Base-by-base conservation (phyloP, 352 stramenopile species). In the Pythium dissotocum region DNA sequence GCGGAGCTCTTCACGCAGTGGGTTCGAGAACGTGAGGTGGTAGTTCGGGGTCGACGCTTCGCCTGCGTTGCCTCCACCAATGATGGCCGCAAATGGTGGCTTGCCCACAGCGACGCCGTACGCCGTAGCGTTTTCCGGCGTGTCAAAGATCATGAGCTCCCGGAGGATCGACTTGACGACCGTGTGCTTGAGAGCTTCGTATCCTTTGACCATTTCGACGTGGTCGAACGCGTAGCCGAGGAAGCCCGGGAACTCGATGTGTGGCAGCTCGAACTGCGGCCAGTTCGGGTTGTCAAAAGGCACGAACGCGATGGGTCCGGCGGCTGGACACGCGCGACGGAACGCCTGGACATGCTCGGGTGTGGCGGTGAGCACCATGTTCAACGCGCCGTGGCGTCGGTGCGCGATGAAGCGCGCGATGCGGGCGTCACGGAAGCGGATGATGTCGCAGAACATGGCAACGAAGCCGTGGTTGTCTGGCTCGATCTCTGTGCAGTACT, bases 201-300 rank as follows among this genome's bases (percentile, higher is more conserved):
- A 91, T 2, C 83, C 83, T 1, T 70, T 62, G 2, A 85, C 71
- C 66, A 92, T 82, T 21, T 67, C 73, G 9, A 87, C 77, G 42
- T 88, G 79, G 58, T 94, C 80, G 53, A 89, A 90, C 0, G 82
- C 82, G 60, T 94, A 94, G 10, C 85, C 82, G n/a, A 91, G 65
- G 49, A 88, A 94, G 4, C 85, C 83, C 0, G 74, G 75, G 32
- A 69, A 73, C 38, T 76, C 56, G 2, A 88, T 67, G 6, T 48
- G 56, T 0, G 77, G 77, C 1, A 82, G 68, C 6, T 84, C 77
- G 52, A 89, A 88, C 32, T 73, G 69, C 2, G 85, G 83, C 82
- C 85, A 93, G 49, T 88, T 70, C 24, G 83, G 83, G 54, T 93
- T 93, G 24, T 87, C 73, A 18, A 91, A 73, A 0, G 80, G 83